Conservation (phyloP, 2,329 filamentous ascomycete species). For the Daldinia eschscholtzii region DNA sequence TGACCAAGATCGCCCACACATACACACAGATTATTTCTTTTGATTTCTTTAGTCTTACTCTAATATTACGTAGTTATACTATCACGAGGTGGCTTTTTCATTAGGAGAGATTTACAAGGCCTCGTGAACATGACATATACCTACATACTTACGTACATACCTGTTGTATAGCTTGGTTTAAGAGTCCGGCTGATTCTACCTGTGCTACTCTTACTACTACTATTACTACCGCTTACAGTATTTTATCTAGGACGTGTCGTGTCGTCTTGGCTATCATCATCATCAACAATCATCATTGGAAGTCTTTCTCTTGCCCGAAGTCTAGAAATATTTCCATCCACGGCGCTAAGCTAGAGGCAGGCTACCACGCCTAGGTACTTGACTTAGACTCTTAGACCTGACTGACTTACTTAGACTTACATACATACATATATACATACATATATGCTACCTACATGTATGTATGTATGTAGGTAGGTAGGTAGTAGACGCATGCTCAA, state of each 20-base stretch:
- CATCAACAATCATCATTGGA: not conserved
- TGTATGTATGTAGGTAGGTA: not conserved
- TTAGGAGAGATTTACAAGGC: conserved; percentile 15
- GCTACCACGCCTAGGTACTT: not conserved
- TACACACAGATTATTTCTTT: not conserved
- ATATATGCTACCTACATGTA: not conserved
- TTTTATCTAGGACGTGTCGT: not conserved
- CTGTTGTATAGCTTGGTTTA: not conserved
- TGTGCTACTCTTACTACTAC: conserved; percentile 5
- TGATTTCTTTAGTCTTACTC: not conserved
- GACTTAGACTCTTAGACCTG: not conserved
- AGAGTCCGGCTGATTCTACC: conserved; percentile 1
- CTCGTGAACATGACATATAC: conserved; percentile 10
- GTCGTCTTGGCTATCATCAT: conserved; percentile 6
- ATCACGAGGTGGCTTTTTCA: conserved; percentile 18
- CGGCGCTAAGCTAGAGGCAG: conserved; percentile 1
- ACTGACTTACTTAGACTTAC: not conserved
- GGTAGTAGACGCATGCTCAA: not conserved
- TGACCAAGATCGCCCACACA: conserved; percentile 35
- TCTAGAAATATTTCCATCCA: not conserved
- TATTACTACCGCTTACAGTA: not conserved
- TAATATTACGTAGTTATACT: conserved; percentile 20
- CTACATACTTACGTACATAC: not conserved
- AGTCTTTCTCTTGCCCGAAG: not conserved
- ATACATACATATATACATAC: not conserved